These are phyloP conservation scores for Penicillium occitanis DNA, from an alignment of 2,329 filamentous ascomycete genomes.

Conservation along the genomic window DNA sequence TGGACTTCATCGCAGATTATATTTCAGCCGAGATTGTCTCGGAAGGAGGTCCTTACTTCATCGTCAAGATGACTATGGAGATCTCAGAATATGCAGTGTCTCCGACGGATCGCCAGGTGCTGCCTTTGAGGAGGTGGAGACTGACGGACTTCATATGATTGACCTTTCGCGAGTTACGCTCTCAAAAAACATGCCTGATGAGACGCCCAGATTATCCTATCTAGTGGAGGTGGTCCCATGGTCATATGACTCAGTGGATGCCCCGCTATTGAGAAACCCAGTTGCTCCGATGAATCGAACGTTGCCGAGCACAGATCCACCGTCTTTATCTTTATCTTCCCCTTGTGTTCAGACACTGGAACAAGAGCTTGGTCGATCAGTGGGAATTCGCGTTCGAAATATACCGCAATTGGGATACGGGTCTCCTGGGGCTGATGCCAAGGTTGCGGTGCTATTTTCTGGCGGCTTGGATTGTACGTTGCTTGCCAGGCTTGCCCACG, in stretches of 20 bases:
- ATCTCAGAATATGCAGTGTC: constrained; percentile 69
- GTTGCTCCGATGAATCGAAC: constrained; percentile 49
- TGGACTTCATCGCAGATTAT: constrained; percentile 60
- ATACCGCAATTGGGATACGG: constrained; percentile 60
- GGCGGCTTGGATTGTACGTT: constrained; percentile 92
- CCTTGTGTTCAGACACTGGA: constrained; percentile 56
- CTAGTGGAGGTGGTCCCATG: constrained; percentile 22
- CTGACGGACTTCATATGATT: constrained; percentile 75
- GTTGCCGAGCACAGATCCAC: constrained; percentile 32
- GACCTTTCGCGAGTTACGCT: constrained; percentile 46
- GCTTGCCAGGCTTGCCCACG: constrained; percentile 75
- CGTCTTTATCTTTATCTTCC: constrained; percentile 42
- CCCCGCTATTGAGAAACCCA: constrained; percentile 33
- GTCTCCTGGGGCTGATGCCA: constrained; percentile 31
- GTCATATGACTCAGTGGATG: constrained; percentile 12
- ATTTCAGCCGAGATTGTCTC: constrained; percentile 82
- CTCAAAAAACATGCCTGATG: neutral
- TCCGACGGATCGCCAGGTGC: constrained; percentile 52
- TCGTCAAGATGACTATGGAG: constrained; percentile 49
- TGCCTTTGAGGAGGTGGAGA: constrained; percentile 77
- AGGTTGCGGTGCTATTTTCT: constrained; percentile 82
- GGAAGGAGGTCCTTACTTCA: constrained; percentile 78
- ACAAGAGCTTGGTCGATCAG: constrained; percentile 58
- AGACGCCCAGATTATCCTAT: neutral
- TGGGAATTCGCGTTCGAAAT: constrained; percentile 63